Evolutionary conservation across 208 protist species (phyloP).

Genomic region (Leishmania amazonensis): DNA sequence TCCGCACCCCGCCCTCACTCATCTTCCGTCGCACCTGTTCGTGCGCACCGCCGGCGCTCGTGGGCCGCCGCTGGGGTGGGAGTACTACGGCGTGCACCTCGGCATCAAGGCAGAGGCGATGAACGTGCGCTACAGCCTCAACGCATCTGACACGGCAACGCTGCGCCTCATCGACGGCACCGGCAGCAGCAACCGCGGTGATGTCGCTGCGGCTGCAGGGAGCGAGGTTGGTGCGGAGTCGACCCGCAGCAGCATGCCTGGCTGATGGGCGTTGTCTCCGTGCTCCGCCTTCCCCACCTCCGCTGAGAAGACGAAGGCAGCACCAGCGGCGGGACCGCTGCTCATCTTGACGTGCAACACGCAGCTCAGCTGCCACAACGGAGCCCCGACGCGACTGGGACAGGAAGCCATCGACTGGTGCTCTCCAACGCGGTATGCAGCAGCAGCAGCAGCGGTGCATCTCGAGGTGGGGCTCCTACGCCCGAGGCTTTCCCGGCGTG

Average conservation of each 20-base stretch:
- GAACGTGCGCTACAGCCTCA: conserved; percentile 56
- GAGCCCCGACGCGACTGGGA: conserved; percentile 52
- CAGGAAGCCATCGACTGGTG: conserved; percentile 66
- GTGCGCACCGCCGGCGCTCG: conserved; percentile 39
- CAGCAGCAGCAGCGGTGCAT: background rate
- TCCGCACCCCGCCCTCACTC: conserved; percentile 49
- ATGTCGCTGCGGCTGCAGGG: background rate
- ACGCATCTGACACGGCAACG: conserved; percentile 24
- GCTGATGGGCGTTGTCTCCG: conserved; percentile 25
- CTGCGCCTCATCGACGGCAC: conserved; percentile 4
- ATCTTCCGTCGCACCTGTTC: conserved; percentile 69
- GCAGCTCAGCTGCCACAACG: conserved; percentile 56
- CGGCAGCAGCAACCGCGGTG: background rate
- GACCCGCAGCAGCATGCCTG: background rate
- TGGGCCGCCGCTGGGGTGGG: conserved; percentile 65
- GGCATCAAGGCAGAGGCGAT: conserved; percentile 60
- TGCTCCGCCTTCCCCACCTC: conserved; percentile 23
- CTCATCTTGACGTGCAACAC: conserved; percentile 62
- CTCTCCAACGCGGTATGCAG: conserved; percentile 50
- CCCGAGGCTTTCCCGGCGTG: conserved; percentile 18
- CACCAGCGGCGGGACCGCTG: conserved; percentile 18
- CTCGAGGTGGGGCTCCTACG: background rate
- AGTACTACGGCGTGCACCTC: conserved; percentile 68
- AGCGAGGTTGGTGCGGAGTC: background rate
- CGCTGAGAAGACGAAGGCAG: background rate